Evolutionary conservation across 495 filamentous ascomycete species (phyloP), one percentile per base, ranked within the genome.

Genomic region (Astrothelium macrocarpum): DNA sequence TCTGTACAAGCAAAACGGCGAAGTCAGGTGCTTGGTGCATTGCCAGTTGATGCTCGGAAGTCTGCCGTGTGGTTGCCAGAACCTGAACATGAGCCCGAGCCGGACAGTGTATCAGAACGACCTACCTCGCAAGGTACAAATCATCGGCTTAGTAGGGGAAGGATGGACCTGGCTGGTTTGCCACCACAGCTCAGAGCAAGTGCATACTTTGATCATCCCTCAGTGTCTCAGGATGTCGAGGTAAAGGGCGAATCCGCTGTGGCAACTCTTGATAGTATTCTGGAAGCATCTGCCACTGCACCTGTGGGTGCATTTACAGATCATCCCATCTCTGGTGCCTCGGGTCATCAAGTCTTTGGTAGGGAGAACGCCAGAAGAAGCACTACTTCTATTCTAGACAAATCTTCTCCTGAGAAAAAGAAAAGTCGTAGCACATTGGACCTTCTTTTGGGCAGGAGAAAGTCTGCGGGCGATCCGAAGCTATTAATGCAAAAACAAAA

Each of bases 251-350:
- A 87, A 14, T 96, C 92, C 56, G 90, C 92, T 18, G 90, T 91
- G 66, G 87, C 83, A 36, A 97, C 93, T 0, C 79, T 98, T 10
- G 94, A 98, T 62, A 94, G 86, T 69, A 94, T 98, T 53, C 80
- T 98, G 11, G 90, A 97, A 74, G 94, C 94, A n/a, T 96, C 94
- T 3, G 89, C 91, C 2, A 81, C 81, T 64, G 94, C 95, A 1
- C 94, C 94, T n/a, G 90, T 96, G 49, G 90, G 81, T 49, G 94
- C 94, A 59, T 97, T 97, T 69, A 96, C 90, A 0, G 91, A 97
- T 71, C 94, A 98, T 73, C 87, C 88, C 11, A 89, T 89, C 64
- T 88, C 86, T 32, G 93, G 91, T 16, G 83, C 84, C 58, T 69
- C 68, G 39, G 74, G 60, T 49, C 62, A 43, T 31, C 68, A 71